phyloP scores from a whole-genome alignment of 2,329 filamentous ascomycete genomes.

The Geosmithia morbida region DNA sequence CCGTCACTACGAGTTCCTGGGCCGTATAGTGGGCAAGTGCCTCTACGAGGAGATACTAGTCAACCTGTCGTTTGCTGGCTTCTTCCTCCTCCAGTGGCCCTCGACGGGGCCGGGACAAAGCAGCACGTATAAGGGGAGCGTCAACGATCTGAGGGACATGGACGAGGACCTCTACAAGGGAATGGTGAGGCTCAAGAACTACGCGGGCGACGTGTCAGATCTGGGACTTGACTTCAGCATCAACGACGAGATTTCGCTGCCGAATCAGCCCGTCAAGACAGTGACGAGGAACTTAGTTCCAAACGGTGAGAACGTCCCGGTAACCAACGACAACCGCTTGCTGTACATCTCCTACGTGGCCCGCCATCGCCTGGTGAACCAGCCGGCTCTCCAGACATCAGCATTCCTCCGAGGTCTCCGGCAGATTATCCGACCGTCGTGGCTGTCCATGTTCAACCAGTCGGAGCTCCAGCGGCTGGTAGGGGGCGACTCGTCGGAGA shows the following conservation, averaged over 20 bases:
- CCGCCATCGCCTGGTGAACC: constrained; percentile 69
- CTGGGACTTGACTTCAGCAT: constrained; percentile 83
- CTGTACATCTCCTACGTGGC: constrained; percentile 92
- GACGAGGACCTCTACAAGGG: constrained; percentile 87
- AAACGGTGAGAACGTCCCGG: constrained; percentile 59
- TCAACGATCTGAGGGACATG: constrained; percentile 87
- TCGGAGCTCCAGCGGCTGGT: constrained; percentile 86
- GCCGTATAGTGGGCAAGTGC: constrained; percentile 88
- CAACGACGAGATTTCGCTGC: constrained; percentile 47
- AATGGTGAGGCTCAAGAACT: constrained; percentile 71
- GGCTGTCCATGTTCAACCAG: constrained; percentile 99
- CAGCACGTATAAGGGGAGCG: constrained; percentile 71
- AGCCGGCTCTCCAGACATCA: constrained; percentile 67
- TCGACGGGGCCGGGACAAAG: constrained; percentile 50
- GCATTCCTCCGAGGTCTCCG: constrained; percentile 80
- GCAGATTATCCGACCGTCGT: constrained; percentile 77
- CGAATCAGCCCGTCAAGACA: constrained; percentile 36
- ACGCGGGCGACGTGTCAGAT: constrained; percentile 54
- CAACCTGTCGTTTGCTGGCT: constrained; percentile 83
- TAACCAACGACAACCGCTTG: constrained; percentile 84
- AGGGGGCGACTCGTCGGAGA: constrained; percentile 71
- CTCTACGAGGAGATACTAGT: constrained; percentile 94
- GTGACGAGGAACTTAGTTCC: constrained; percentile 63
- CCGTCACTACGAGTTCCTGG: constrained; percentile 76
- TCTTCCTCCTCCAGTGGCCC: constrained; percentile 94